Evolutionary conservation across 176 grass and related monocot species (phyloP).

Genomic region (Areca catechu): DNA sequence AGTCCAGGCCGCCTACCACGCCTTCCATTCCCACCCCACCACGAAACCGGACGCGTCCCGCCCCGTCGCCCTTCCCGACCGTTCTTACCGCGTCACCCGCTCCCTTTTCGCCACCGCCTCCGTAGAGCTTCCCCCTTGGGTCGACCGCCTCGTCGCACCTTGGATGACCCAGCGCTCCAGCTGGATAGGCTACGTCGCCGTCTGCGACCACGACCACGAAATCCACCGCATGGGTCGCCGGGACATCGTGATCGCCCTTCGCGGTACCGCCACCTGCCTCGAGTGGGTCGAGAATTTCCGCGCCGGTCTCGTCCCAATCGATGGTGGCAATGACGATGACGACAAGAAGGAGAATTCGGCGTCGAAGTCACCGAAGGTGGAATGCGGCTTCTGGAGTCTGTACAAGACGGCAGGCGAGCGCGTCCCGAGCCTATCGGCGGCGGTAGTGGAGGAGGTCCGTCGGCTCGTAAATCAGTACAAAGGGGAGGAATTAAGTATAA

Average conservation of each 20-base stretch:
- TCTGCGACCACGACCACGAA: conserved; percentile 35
- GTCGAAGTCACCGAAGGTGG: conserved; percentile 26
- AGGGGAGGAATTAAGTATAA: conserved; percentile 52
- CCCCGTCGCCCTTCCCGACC: conserved; percentile 27
- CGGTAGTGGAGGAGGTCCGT: conserved; percentile 32
- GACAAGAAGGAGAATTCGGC: not conserved
- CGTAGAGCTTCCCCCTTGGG: conserved; percentile 20
- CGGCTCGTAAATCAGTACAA: conserved; percentile 23
- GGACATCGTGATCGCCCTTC: conserved; percentile 55
- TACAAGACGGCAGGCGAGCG: conserved; percentile 28
- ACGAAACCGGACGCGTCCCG: conserved; percentile 13
- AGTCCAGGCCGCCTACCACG: conserved; percentile 44
- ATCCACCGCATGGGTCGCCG: conserved; percentile 57
- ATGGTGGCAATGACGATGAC: not conserved
- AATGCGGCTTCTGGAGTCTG: conserved; percentile 56
- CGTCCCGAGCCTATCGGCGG: conserved; percentile 33
- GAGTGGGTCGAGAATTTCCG: conserved; percentile 73
- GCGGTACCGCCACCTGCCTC: conserved; percentile 52
- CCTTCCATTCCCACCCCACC: conserved; percentile 33
- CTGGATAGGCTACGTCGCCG: conserved; percentile 52
- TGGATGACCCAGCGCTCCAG: conserved; percentile 31
- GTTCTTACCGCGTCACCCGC: conserved; percentile 37
- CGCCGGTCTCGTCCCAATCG: conserved; percentile 33
- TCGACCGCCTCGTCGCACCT: conserved; percentile 18
- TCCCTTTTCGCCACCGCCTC: conserved; percentile 42